Base-by-base conservation (phyloP, 495 filamentous ascomycete genomes). In the Podospora pseudoanserina region DNA sequence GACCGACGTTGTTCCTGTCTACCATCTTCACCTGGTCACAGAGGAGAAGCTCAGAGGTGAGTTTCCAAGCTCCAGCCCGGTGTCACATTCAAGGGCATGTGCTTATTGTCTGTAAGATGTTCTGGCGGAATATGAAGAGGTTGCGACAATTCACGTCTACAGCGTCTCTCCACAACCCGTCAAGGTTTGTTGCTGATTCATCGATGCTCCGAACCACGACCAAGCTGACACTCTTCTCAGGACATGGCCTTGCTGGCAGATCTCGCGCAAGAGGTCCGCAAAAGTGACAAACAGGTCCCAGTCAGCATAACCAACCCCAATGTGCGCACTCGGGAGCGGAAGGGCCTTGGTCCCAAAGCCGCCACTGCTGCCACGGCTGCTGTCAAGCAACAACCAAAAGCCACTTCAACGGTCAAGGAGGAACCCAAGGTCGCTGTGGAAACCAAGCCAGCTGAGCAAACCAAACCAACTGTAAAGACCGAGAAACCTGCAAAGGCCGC, bases 141-240 rank as follows among this genome's bases (percentile, higher is more conserved):
- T 97, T 66, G 82, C 81, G 0, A 91, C 90, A 3, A 88, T 97
- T 65, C 92, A 97, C 73, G 79, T 98, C 60, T 98, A 98, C 78
- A 97, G 93, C 74, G 70, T 98, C 55, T 90, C 90, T 49, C 86
- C 91, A 1, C 83, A 87, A 32, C 81, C 86, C 2, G 77, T 93
- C 9, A 89, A 92, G 77, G 92, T 84, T 73, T 26, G 67, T 65
- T 23, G 13, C 3, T 18, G 13, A 16, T 19, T 4, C 5, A 49
- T 5, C 11, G 11, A 58, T 28, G 16, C 55, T 44, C 19, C 1
- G 28, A 49, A 3, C 13, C 19, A 11, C 7, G 0, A 9, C 18
- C 23, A 20, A 26, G 19, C 66, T 69, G 49, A 71, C 30, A 23
- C 0, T 62, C 9, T 16, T 16, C 11, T 18, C 60, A 86, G 82